Evolutionary conservation across 2,329 filamentous ascomycete genomes (phyloP).

Genomic region (Colletotrichum tanaceti): DNA sequence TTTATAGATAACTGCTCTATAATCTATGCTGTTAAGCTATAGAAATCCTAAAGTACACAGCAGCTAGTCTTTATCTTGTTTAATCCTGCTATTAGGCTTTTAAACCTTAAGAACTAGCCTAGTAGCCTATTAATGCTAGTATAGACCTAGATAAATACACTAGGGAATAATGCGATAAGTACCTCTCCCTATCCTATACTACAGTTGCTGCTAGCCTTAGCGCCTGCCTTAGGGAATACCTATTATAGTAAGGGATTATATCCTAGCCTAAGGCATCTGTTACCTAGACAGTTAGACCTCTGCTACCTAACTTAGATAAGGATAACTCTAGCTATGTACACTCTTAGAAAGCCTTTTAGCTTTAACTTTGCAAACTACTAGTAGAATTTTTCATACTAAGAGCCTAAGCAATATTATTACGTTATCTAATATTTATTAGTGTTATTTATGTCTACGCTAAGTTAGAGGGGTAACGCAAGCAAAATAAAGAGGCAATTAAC

Average conservation of each 20-base stretch:
- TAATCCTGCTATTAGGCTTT: conserved; percentile 54
- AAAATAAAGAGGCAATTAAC: too few species aligned
- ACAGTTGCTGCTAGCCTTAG: conserved; percentile 18
- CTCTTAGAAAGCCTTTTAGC: conserved; percentile 1
- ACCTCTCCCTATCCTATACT: conserved; percentile 10
- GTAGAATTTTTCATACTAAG: too few species aligned
- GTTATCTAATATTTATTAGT: too few species aligned
- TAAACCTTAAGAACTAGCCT: conserved; percentile 44
- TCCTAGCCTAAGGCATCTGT: conserved; percentile 39
- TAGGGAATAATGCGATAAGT: background rate
- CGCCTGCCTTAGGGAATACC: conserved; percentile 5
- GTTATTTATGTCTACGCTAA: too few species aligned
- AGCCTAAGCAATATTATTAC: too few species aligned
- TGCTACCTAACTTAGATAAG: conserved; percentile 13
- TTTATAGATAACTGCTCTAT: conserved; percentile 60
- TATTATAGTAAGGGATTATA: conserved; percentile 22
- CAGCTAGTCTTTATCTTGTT: conserved; percentile 58
- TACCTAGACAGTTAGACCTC: background rate
- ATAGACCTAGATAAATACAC: background rate
- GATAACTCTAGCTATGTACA: conserved; percentile 20
- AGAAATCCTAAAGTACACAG: conserved; percentile 42
- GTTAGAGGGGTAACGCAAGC: too few species aligned
- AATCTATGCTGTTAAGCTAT: conserved; percentile 55
- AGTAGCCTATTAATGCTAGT: conserved; percentile 34
- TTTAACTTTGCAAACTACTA: conserved; percentile 27